These are phyloP conservation scores for Sporopachydermia quercuum DNA, from an alignment of 805 yeast species.

Conservation along the genomic window DNA sequence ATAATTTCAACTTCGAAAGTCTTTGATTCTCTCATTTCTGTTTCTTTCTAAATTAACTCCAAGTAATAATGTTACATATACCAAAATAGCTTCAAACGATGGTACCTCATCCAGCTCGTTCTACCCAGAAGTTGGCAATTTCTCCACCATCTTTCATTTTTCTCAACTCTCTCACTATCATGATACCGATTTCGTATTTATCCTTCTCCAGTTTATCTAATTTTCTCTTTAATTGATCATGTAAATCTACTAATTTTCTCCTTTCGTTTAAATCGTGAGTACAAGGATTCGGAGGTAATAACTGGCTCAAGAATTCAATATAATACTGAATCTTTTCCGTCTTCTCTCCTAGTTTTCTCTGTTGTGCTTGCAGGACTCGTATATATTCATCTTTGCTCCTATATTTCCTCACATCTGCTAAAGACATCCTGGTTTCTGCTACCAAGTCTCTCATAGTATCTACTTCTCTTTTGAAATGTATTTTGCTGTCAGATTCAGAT, in stretches of 20 bases:
- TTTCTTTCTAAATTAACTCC: too few relatives aligned
- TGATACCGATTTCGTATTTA: neutral
- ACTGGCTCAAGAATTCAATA: neutral
- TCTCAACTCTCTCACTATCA: neutral
- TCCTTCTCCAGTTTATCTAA: conserved; percentile 1
- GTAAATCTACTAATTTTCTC: neutral
- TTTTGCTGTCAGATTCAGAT: neutral
- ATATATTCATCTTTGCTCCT: neutral
- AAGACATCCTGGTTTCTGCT: neutral
- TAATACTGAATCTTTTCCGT: neutral
- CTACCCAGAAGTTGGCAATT: neutral
- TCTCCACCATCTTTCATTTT: neutral
- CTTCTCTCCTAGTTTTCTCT: neutral
- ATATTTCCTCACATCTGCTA: neutral
- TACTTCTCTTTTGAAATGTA: neutral
- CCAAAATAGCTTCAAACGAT: too few relatives aligned
- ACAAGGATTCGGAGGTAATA: conserved; percentile 3
- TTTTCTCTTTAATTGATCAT: neutral
- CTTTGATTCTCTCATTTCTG: too few relatives aligned
- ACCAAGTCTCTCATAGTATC: neutral
- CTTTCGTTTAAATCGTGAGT: conserved; percentile 2
- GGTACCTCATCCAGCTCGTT: too few relatives aligned
- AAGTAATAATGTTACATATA: too few relatives aligned
- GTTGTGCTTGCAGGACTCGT: neutral
- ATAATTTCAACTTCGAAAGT: too few relatives aligned